Conservation (phyloP, 108 stramenopile genomes). For the Pseudonitzschia multistriata region DNA sequence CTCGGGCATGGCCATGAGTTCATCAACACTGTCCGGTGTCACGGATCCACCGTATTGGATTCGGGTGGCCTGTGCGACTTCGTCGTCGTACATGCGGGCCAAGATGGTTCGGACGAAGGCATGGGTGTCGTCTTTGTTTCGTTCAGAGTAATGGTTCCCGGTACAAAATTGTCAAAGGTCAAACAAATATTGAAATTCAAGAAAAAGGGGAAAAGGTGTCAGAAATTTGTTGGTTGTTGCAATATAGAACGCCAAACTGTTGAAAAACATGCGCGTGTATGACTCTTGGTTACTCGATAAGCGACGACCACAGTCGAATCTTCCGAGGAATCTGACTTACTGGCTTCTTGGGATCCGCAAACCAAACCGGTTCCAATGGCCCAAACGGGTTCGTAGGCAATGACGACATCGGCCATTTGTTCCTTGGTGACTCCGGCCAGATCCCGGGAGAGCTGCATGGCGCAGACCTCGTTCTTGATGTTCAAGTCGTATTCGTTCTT, state of each 20-base stretch:
- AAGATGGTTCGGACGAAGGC: slow-evolving; percentile 75
- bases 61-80: slow-evolving; percentile 70
- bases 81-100: slow-evolving; percentile 72
- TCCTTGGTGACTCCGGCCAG: slow-evolving; percentile 68
- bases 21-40: slow-evolving; percentile 90
- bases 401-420: slow-evolving; percentile 87
- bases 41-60: slow-evolving; percentile 95
- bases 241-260: no score
- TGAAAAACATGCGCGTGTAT: no score
- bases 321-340: no score
- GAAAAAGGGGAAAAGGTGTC: no score
- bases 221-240: no score
- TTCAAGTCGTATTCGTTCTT: slow-evolving; percentile 92
- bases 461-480: slow-evolving; percentile 86
- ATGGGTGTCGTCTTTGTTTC: slow-evolving; percentile 63
- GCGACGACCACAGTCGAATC: no score
- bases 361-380: slow-evolving; percentile 95
- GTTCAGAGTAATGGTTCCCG: not conserved
- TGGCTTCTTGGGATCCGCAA: slow-evolving; percentile 70
- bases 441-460: slow-evolving; percentile 85
- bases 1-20: slow-evolving; percentile 87
- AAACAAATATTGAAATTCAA: no score
- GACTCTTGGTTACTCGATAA: no score
- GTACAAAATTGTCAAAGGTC: not conserved
- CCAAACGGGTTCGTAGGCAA: slow-evolving; percentile 98